These are phyloP conservation scores for Triticum timopheevii DNA, from an alignment of 176 grass and related monocot species.

Conservation along the genomic window DNA sequence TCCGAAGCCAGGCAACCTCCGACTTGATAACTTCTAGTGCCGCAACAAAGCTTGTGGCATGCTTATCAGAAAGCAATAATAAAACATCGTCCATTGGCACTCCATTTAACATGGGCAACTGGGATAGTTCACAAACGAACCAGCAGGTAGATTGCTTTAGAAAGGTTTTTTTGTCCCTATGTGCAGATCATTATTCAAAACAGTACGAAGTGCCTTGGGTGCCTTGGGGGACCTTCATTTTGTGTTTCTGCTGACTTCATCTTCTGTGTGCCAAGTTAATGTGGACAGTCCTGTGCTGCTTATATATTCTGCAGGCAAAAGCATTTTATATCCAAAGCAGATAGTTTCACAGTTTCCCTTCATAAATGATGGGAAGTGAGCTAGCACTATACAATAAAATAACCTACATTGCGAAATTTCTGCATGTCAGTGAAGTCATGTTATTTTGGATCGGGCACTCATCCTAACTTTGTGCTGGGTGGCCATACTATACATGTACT, in stretches of 20 bases:
- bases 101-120: slow-evolving; percentile 60
- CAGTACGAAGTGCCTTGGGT: background rate
- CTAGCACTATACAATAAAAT: background rate
- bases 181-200: background rate
- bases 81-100: slow-evolving; percentile 40
- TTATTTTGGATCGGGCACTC: background rate
- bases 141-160: slow-evolving; percentile 63
- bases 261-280: slow-evolving; percentile 1
- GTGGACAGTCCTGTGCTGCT: background rate
- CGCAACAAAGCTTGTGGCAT: slow-evolving; percentile 31
- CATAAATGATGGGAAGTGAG: background rate
- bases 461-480: background rate
- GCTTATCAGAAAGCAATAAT: slow-evolving; percentile 53
- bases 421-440: background rate
- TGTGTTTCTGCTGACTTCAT: background rate
- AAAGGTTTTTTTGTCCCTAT: slow-evolving; percentile 20
- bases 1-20: slow-evolving; percentile 28
- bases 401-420: background rate
- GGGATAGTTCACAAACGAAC: slow-evolving; percentile 69
- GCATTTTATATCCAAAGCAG: background rate
- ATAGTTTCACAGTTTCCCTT: background rate
- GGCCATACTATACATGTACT: background rate
- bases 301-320: background rate
- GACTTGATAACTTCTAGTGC: slow-evolving; percentile 30
- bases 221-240: background rate